These are phyloP conservation scores for Stramenopiles sp. DNA, from an alignment of 352 stramenopile species.

Conservation along the genomic window DNA sequence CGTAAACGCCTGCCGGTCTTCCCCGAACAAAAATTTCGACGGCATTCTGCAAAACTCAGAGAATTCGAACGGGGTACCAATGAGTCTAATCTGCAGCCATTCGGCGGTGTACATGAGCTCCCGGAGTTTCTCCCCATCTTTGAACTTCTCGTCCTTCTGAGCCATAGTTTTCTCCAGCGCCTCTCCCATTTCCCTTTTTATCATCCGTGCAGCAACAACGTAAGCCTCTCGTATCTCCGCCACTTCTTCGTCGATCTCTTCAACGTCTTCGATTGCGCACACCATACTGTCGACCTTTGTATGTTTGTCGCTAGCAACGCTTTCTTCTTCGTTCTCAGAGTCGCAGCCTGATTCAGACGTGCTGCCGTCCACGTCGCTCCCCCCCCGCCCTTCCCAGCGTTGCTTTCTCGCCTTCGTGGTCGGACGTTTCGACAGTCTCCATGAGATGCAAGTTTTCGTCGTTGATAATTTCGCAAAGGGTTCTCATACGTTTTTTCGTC, in stretches of 20 bases:
- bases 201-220: neutral
- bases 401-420: neutral
- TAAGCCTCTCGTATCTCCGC: neutral
- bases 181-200: neutral
- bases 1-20: conserved; percentile 1
- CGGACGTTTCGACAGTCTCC: no score
- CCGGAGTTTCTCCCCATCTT: neutral
- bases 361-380: no score
- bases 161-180: neutral
- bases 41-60: neutral
- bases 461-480: neutral
- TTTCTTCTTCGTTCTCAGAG: neutral
- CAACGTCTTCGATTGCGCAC: neutral
- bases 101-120: neutral
- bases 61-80: neutral
- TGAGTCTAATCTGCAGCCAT: neutral
- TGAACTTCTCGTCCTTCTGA: conserved; percentile 1
- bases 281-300: neutral
- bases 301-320: neutral
- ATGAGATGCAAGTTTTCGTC: neutral
- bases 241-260: neutral
- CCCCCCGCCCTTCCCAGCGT: neutral
- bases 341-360: no score
- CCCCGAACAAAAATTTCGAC: conserved; percentile 7
- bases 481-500: neutral